Evolutionary conservation across 2,329 filamentous ascomycete species (phyloP), one percentile per base, ranked within the genome.

Genomic region (Myotisia sp.): DNA sequence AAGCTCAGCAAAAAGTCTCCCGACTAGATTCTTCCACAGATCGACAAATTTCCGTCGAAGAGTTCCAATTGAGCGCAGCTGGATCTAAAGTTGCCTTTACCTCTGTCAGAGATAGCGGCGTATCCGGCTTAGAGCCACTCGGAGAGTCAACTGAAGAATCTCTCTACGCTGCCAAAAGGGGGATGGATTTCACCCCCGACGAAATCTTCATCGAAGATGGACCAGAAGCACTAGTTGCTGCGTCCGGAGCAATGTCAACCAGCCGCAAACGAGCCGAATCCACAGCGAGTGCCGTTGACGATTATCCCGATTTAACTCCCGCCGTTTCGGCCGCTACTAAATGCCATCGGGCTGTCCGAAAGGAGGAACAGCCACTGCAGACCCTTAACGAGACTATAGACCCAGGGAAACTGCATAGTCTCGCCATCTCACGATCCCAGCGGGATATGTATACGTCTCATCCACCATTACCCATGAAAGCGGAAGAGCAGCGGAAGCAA

Each of bases 381-480:
- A 64, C 67, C 39, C 17, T 36, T 29, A 38, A 46, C 16, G 36
- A 44, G 13, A 26, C 37, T 13, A 41, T 47, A 20, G 70, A 75
- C 35, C 68, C 65, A 4, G 78, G 76, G 3, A 58, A 66, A 13
- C 60, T 71, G 18, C 64, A 65, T 39, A 70, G 82, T 31, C 58
- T 75, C 18, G 72, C 78, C 1, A 65, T 66, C 36, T 79, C 74
- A 20, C 79, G 68, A 33, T 70, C 83, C 59, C 66, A 71, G 22
- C 67, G 76, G 41, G 72, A 76, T 41, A 83, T 87, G 79, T 90
- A 76, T 49, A 80, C 75, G 0, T 74, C 78, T 2, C 60, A 71
- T 28, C 81, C 83, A 3, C 81, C 83, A 3, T 71, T 86, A 4
- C 66, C 70, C 21, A 60, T 70, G 1, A 79, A 86, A 48, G 61